phyloP scores from a whole-genome alignment of 176 grass and related monocot species.

The Cenchrus fungigraminus region DNA sequence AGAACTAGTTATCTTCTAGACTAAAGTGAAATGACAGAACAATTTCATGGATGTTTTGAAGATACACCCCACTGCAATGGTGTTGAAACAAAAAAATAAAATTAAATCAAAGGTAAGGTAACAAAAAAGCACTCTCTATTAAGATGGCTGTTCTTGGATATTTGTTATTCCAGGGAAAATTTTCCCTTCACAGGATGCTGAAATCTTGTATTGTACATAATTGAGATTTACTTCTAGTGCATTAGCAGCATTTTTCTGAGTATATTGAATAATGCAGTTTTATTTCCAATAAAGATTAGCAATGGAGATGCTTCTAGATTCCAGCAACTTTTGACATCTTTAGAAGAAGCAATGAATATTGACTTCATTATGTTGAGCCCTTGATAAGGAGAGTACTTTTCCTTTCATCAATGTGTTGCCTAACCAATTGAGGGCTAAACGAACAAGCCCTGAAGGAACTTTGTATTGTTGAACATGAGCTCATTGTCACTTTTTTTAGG shows the following conservation, averaged over 20 bases:
- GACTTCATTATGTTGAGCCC: neutral
- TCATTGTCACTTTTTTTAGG: neutral
- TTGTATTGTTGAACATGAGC: conserved; percentile 32
- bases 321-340: conserved; percentile 18
- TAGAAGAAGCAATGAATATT: conserved; percentile 6
- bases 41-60: neutral
- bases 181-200: neutral
- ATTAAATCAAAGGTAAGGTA: neutral
- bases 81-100: neutral
- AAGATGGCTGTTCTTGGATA: neutral
- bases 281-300: neutral
- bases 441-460: neutral
- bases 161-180: neutral
- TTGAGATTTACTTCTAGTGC: neutral
- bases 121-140: neutral
- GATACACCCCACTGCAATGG: neutral
- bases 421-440: neutral
- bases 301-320: neutral
- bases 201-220: neutral
- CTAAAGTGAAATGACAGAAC: conserved; percentile 14
- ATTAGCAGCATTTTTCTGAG: neutral
- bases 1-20: conserved; percentile 19
- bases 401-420: conserved; percentile 19
- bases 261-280: neutral
- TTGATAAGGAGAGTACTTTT: neutral